Base-by-base conservation (phyloP, 2,329 filamentous ascomycete genomes). In the Penicillium sp. region DNA sequence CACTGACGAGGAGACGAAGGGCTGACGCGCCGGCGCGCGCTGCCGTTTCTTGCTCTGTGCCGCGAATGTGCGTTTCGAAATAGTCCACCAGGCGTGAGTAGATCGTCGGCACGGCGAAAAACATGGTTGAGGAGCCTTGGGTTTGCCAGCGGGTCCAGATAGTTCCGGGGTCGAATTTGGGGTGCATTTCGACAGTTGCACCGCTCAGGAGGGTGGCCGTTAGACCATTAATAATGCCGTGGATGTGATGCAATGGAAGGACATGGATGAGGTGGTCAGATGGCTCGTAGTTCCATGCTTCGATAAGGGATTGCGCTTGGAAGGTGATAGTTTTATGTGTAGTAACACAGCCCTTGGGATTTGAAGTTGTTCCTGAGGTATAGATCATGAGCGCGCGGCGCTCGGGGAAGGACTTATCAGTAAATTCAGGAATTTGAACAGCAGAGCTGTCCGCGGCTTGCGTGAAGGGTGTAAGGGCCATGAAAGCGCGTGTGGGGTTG, bases 31-130 rank as follows among this genome's bases (percentile, higher is more conserved):
- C 76, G 5, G 59, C 61, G 26, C 76, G 67, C 6, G 78, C 72
- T 15, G 69, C 67, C 9, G 64, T 35, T 55, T 81, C 78, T 1
- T 64, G 53, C 6, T 72, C 70, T 2, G 76, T 78, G 1, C 73
- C 75, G 21, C 73, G 73, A 47, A 80, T 75, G 35, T 77, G 66
- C 13, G 72, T 50, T 49, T 80, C 77, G 54, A 79, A 81, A 58
- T 83, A 79, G 59, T 82, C 78, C 60, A 80, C 78, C 55, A 84
- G 71, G 0, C 81, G 76, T 50, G 81, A 79, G 69, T 83, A 84
- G 31, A 84, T 82, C 1, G 82, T 84, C 3, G 82, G 82, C 1
- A 84, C 82, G 17, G 80, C 82, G 66, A 81, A 80, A 73, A 84
- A 84, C 74, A 84, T 79, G 0, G 79, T 77, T 30, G 81, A 74